Evolutionary conservation across 331 rosid species (phyloP).

Genomic region (Malus hybrid): DNA sequence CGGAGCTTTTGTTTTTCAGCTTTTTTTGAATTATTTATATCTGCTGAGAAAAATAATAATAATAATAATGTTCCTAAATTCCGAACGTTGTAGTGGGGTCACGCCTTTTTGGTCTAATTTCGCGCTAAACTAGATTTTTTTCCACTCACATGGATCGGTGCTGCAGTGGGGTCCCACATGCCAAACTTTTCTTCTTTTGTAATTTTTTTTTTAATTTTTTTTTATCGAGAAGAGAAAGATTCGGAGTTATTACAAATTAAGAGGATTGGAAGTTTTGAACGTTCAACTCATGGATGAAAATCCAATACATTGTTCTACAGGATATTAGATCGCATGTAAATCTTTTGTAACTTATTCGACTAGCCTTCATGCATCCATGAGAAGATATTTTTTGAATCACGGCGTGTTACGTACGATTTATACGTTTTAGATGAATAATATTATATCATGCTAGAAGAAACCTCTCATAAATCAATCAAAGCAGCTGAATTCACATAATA

Average conservation of each 20-base stretch:
- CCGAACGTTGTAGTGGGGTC: conserved; percentile 67
- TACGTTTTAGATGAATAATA: too few species aligned
- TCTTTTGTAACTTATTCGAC: too few species aligned
- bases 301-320: too few species aligned
- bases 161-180: conserved; percentile 28
- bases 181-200: neutral
- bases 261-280: too few species aligned
- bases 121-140: neutral
- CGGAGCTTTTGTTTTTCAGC: neutral
- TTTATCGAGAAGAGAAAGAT: too few species aligned
- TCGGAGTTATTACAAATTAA: too few species aligned
- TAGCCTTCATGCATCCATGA: too few species aligned
- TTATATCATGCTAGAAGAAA: too few species aligned
- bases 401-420: accelerated
- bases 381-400: too few species aligned
- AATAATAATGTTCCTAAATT: conserved; percentile 1
- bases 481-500: accelerated
- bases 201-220: too few species aligned
- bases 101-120: conserved; percentile 7
- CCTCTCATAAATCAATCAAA: too few species aligned
- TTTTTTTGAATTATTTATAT: neutral
- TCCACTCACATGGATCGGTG: conserved; percentile 30
- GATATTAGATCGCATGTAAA: too few species aligned
- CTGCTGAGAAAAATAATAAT: neutral
- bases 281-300: accelerated